Conservation (phyloP, 805 yeast species). For the Lipomyces lipofer region DNA sequence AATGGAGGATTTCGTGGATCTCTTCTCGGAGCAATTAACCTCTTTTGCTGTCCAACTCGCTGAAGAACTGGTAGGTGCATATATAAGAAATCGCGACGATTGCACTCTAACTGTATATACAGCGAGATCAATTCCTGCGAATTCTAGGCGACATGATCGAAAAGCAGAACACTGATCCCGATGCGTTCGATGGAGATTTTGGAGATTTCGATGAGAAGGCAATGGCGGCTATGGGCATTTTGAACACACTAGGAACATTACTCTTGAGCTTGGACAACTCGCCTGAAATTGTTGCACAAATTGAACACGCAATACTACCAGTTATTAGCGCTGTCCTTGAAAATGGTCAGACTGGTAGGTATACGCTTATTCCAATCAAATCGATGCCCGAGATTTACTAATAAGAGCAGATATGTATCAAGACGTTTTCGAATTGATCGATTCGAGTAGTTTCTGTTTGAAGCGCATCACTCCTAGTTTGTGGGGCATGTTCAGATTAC, state of each 20-base stretch:
- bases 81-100: no score
- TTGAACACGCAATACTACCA: constrained; percentile 70
- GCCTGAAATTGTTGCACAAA: constrained; percentile 57
- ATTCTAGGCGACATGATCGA: constrained; percentile 71
- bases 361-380: not conserved
- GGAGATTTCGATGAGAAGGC: constrained; percentile 56
- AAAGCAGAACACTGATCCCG: constrained; percentile 44
- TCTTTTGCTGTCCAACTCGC: constrained; percentile 83
- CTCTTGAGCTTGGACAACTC: constrained; percentile 82
- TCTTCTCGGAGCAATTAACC: constrained; percentile 80
- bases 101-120: no score
- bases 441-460: constrained; percentile 61
- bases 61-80: no score
- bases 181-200: constrained; percentile 45
- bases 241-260: constrained; percentile 81
- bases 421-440: constrained; percentile 75
- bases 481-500: constrained; percentile 68
- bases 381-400: not conserved
- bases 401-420: constrained; percentile 57
- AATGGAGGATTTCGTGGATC: constrained; percentile 93
- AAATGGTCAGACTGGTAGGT: constrained; percentile 51
- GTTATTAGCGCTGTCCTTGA: constrained; percentile 66
- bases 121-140: constrained; percentile 62
- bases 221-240: constrained; percentile 76
- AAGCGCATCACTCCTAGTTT: constrained; percentile 64